phyloP scores from a whole-genome alignment of 2,329 filamentous ascomycete genomes.

The Colletotrichum paranaense region DNA sequence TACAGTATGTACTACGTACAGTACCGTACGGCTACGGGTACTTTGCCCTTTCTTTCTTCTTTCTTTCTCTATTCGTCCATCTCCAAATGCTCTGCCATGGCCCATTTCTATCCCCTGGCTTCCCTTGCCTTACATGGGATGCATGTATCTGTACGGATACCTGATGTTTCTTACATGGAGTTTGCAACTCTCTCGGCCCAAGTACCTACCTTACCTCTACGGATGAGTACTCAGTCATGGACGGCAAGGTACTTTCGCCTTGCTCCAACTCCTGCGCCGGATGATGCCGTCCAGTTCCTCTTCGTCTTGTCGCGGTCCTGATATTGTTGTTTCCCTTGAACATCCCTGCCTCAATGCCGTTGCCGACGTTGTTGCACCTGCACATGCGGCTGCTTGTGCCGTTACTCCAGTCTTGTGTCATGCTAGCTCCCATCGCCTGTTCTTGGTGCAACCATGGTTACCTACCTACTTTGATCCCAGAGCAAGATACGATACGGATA shows the following conservation, averaged over 20 bases:
- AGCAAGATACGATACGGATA: slow-evolving; percentile 17
- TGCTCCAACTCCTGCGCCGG: not conserved
- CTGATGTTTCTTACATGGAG: not conserved
- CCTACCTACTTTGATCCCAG: not conserved
- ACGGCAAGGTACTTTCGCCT: not conserved
- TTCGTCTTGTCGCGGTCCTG: slow-evolving; percentile 2
- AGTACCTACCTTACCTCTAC: not conserved
- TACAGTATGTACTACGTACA: too few species aligned
- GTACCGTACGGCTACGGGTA: not conserved
- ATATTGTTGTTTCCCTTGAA: not conserved
- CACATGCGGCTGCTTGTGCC: slow-evolving; percentile 10
- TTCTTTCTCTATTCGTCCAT: not conserved
- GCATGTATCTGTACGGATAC: slow-evolving; percentile 14
- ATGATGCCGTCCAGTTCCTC: not conserved
- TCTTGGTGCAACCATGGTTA: slow-evolving; percentile 23
- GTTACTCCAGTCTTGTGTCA: slow-evolving; percentile 12
- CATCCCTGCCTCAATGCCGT: not conserved
- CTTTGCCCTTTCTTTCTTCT: not conserved
- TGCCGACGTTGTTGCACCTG: not conserved
- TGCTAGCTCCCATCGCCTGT: slow-evolving; percentile 18
- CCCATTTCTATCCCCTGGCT: not conserved
- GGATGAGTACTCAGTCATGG: not conserved
- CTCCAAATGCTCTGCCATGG: not conserved
- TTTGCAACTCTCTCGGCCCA: not conserved
- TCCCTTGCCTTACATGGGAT: slow-evolving; percentile 17